Evolutionary conservation across 177 flowering plant species (phyloP).

Genomic region (Vitis hybrid): DNA sequence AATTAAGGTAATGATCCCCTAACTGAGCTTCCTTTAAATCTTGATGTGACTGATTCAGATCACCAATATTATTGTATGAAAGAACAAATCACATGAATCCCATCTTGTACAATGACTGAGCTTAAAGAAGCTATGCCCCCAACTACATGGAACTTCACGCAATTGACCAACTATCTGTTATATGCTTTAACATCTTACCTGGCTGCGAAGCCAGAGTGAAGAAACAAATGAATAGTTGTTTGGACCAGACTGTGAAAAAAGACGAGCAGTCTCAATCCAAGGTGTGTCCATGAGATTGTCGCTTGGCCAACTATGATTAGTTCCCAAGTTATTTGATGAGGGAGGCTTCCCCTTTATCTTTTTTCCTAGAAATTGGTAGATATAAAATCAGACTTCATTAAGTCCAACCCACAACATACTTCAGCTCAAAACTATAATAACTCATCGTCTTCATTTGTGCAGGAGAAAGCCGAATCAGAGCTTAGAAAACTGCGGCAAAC

Average conservation of each 20-base stretch:
- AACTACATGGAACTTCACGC: too few relatives aligned
- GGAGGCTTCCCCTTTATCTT: neutral
- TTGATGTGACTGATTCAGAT: neutral
- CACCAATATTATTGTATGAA: neutral
- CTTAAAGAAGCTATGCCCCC: too few relatives aligned
- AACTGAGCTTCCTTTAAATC: neutral
- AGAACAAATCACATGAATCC: too few relatives aligned
- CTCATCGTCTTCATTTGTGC: conserved; percentile 7
- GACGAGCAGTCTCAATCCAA: too few relatives aligned
- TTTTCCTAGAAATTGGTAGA: neutral
- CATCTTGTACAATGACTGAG: too few relatives aligned
- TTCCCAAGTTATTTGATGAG: neutral
- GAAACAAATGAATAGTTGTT: neutral
- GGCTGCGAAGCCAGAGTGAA: neutral
- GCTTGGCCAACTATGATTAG: neutral
- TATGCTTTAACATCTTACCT: neutral
- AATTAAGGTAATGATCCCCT: conserved; percentile 32
- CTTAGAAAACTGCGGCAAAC: conserved; percentile 43
- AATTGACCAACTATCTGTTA: too few relatives aligned
- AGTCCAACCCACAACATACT: neutral
- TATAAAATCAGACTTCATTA: too few relatives aligned
- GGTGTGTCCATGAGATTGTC: neutral
- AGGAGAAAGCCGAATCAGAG: conserved; percentile 59
- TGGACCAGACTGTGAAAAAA: too few relatives aligned
- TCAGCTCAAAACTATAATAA: neutral